These are phyloP conservation scores for Massariosphaeria phaeospora DNA, from an alignment of 495 filamentous ascomycete species.

Conservation along the genomic window DNA sequence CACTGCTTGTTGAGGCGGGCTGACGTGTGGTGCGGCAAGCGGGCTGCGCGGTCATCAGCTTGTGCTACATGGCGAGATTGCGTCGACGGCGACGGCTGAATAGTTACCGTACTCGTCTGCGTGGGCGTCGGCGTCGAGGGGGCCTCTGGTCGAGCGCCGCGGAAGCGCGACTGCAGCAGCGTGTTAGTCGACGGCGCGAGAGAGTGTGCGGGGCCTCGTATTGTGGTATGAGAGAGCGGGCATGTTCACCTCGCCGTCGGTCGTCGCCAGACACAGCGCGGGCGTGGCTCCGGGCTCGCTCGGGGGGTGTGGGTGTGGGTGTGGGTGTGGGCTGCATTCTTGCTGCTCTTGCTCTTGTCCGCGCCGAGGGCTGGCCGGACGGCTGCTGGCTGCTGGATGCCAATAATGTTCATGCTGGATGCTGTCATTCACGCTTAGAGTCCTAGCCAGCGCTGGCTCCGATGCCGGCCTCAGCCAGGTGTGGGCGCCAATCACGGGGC, in stretches of 20 bases:
- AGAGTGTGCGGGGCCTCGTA: not conserved
- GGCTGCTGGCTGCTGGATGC: no score
- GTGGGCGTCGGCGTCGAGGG: slow-evolving; percentile 33
- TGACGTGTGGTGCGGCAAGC: slow-evolving; percentile 7
- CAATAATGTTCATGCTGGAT: no score
- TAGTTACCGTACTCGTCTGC: slow-evolving; percentile 36
- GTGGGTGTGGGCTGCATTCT: not conserved
- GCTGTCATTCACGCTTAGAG: no score
- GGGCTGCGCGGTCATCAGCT: no score
- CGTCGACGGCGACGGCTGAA: not conserved
- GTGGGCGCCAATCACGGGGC: not conserved
- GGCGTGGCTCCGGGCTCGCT: slow-evolving; percentile 26
- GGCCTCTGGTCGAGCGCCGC: slow-evolving; percentile 36
- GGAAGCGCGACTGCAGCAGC: slow-evolving; percentile 29
- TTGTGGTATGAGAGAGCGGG: not conserved
- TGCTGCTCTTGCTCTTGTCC: not conserved
- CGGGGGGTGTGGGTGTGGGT: not conserved
- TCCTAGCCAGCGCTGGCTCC: no score
- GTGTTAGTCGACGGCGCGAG: not conserved
- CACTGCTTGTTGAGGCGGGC: no score
- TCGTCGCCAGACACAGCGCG: slow-evolving; percentile 25
- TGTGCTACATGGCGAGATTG: not conserved
- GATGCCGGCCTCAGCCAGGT: no score
- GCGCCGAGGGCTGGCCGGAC: no score
- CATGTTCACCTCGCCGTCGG: slow-evolving; percentile 24